These are phyloP conservation scores for Sugiyamaella marilandica DNA, from an alignment of 805 yeast species.

Conservation along the genomic window DNA sequence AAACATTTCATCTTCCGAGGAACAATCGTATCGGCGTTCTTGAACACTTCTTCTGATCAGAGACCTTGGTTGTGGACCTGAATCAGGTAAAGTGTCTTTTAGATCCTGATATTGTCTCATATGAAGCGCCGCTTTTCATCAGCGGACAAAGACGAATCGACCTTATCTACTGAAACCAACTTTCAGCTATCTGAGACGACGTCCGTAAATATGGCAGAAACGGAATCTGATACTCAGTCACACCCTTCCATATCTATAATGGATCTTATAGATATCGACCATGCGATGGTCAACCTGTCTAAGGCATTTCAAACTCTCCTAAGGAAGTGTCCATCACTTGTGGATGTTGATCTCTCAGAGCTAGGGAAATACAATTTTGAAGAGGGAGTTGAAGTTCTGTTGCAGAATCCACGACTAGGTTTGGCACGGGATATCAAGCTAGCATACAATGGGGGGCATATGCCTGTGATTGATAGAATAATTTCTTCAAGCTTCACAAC, in stretches of 20 bases:
- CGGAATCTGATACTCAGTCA: no score
- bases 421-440: conserved; percentile 59
- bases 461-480: conserved; percentile 55
- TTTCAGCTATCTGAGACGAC: no score
- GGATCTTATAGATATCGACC: conserved; percentile 39
- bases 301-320: conserved; percentile 48
- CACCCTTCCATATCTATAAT: not conserved
- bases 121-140: not conserved
- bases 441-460: conserved; percentile 43
- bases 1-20: no score
- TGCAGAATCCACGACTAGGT: conserved; percentile 50
- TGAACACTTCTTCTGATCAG: no score
- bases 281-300: conserved; percentile 49
- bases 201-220: no score
- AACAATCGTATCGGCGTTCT: no score
- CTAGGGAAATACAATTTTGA: conserved; percentile 32
- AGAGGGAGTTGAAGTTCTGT: conserved; percentile 44
- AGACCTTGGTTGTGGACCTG: no score
- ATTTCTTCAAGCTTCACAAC: conserved; percentile 14
- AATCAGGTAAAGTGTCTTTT: no score
- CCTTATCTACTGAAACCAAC: not conserved
- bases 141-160: not conserved
- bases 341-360: conserved; percentile 37
- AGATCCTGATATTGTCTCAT: not conserved
- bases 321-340: conserved; percentile 50